Evolutionary conservation across 495 filamentous ascomycete species (phyloP).

Genomic region (Neurospora sp.): DNA sequence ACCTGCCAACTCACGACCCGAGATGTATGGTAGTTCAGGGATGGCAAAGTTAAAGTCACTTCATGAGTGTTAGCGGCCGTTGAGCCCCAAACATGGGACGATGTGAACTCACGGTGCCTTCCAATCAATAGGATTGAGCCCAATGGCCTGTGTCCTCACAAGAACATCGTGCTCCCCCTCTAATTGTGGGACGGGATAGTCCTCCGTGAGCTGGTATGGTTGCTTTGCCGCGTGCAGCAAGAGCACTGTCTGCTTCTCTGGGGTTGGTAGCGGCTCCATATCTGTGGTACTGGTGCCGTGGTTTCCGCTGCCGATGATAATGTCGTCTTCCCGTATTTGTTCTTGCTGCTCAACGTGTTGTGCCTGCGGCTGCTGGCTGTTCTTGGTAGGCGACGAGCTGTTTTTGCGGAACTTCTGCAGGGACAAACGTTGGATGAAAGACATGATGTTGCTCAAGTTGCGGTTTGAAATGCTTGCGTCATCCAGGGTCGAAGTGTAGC

Average conservation of each 20-base stretch:
- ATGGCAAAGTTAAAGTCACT: constrained; percentile 59
- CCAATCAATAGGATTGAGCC: constrained; percentile 66
- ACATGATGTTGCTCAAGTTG: constrained; percentile 3
- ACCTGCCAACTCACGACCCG: constrained; percentile 54
- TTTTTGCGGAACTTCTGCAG: constrained; percentile 6
- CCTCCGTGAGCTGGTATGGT: constrained; percentile 27
- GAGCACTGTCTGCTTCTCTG: constrained; percentile 31
- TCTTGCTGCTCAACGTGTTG: neutral
- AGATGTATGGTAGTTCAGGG: constrained; percentile 54
- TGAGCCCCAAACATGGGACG: neutral
- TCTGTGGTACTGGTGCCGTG: neutral
- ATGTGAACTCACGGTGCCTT: constrained; percentile 49
- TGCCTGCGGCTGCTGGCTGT: neutral
- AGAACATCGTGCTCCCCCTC: constrained; percentile 39
- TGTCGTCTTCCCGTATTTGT: neutral
- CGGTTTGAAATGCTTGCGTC: neutral
- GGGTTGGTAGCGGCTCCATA: neutral
- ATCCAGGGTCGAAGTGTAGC: neutral
- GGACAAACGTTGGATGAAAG: constrained; percentile 15
- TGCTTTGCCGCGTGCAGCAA: constrained; percentile 34
- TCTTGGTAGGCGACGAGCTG: neutral
- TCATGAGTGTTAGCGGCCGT: neutral
- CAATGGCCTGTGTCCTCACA: constrained; percentile 47
- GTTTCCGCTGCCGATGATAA: neutral
- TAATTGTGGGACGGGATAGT: constrained; percentile 40